phyloP scores from a whole-genome alignment of 2,329 filamentous ascomycete species.

The Colletotrichum magnum region DNA sequence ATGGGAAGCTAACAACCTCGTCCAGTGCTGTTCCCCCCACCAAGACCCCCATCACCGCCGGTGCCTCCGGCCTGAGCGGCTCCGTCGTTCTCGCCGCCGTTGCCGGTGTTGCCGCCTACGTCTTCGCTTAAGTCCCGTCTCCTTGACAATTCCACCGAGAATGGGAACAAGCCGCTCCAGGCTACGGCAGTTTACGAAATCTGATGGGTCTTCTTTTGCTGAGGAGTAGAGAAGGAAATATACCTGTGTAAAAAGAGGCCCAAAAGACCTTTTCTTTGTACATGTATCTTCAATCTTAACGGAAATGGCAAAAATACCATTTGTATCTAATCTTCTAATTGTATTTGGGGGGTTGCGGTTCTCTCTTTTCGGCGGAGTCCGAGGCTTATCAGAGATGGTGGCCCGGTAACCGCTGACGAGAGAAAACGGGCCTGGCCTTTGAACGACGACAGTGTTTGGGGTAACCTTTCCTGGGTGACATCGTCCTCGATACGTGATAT shows the following conservation, averaged over 20 bases:
- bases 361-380: too few relatives aligned
- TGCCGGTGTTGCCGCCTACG: conserved; percentile 67
- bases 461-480: not conserved
- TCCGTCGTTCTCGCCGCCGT: conserved; percentile 68
- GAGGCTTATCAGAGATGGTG: not conserved
- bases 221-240: conserved; percentile 28
- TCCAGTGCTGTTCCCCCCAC: conserved; percentile 44
- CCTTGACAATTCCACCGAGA: conserved; percentile 46
- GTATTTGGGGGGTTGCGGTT: conserved; percentile 43
- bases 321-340: conserved; percentile 66
- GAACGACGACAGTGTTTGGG: conserved; percentile 39
- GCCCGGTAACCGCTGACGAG: not conserved
- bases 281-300: conserved; percentile 43
- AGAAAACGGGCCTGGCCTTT: conserved; percentile 29
- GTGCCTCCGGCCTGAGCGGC: conserved; percentile 67
- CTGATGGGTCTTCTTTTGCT: conserved; percentile 48
- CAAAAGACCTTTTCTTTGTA: conserved; percentile 36
- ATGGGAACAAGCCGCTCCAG: conserved; percentile 54
- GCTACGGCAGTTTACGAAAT: conserved; percentile 56
- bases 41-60: conserved; percentile 61
- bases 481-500: conserved; percentile 4
- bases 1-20: conserved; percentile 40
- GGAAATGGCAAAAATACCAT: conserved; percentile 45
- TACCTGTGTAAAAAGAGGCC: conserved; percentile 51
- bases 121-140: conserved; percentile 66